Conservation (phyloP, 2,329 filamentous ascomycete species). For the Monosporascus ibericus region DNA sequence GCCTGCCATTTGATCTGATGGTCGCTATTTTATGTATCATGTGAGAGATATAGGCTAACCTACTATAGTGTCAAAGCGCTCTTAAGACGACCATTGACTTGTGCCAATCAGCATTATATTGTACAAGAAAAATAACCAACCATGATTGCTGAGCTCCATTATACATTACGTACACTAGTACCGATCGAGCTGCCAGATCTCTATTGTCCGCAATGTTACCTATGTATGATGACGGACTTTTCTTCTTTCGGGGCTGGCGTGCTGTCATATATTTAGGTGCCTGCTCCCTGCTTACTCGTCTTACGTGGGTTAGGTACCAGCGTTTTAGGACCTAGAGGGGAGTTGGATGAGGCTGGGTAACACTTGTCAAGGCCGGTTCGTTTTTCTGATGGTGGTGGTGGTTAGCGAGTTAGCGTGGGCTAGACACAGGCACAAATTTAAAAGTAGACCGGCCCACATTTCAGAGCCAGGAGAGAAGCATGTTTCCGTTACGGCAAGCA, state of each 20-base stretch:
- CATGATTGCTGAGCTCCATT: not conserved
- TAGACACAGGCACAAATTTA: not conserved
- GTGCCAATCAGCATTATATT: not conserved
- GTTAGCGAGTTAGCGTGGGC: too few relatives aligned
- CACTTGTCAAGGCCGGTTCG: too few relatives aligned
- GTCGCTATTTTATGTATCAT: too few relatives aligned
- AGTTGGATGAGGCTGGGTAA: too few relatives aligned
- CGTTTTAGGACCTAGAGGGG: too few relatives aligned
- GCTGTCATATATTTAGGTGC: too few relatives aligned
- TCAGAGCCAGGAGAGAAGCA: not conserved
- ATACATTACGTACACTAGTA: not conserved
- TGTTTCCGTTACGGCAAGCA: not conserved
- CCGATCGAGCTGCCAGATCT: not conserved
- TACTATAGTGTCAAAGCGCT: not conserved
- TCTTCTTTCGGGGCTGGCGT: too few relatives aligned
- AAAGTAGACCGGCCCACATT: not conserved
- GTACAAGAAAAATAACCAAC: not conserved
- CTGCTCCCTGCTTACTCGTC: too few relatives aligned
- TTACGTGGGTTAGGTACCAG: too few relatives aligned
- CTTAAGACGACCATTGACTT: not conserved
- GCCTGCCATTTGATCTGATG: too few relatives aligned
- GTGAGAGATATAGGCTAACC: not conserved
- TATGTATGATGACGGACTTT: too few relatives aligned
- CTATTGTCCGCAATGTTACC: not conserved
- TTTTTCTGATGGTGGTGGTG: too few relatives aligned